phyloP scores from a whole-genome alignment of 1,284 basidiomycete genomes.

The Puccinia coronata region DNA sequence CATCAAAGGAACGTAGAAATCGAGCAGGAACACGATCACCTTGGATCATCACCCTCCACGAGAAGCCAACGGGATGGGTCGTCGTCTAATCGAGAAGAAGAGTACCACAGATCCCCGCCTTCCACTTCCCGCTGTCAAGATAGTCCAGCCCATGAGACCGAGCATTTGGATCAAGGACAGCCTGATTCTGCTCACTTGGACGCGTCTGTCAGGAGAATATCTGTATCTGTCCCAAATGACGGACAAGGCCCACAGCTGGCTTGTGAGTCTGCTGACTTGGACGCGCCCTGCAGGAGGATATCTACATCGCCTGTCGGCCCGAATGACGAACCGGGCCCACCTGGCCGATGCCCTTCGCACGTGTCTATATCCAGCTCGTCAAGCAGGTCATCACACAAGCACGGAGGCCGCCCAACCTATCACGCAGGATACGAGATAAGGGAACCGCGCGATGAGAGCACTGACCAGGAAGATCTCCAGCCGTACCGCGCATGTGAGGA shows the following conservation, averaged over 20 bases:
- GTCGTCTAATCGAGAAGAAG: neutral
- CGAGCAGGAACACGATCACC: neutral
- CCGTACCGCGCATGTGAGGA: neutral
- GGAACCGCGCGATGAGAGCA: neutral
- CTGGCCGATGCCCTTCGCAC: neutral
- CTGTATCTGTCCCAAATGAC: too few species aligned
- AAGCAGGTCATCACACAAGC: neutral
- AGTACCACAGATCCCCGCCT: neutral
- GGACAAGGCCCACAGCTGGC: neutral
- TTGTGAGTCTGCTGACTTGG: neutral
- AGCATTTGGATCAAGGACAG: too few species aligned
- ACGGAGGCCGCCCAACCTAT: neutral
- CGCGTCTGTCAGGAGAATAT: too few species aligned
- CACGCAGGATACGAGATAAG: neutral
- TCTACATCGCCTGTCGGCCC: neutral
- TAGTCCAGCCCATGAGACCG: too few species aligned
- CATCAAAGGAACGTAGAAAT: neutral
- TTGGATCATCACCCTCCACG: neutral
- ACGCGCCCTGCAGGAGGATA: neutral
- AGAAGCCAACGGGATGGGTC: neutral
- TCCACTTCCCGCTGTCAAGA: neutral
- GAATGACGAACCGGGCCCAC: too few species aligned
- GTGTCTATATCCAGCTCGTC: conserved; percentile 10
- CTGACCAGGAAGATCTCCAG: neutral
- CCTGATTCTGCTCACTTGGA: too few species aligned